Conservation (phyloP, 352 stramenopile genomes). For the Aphanomyces cochlioides region DNA sequence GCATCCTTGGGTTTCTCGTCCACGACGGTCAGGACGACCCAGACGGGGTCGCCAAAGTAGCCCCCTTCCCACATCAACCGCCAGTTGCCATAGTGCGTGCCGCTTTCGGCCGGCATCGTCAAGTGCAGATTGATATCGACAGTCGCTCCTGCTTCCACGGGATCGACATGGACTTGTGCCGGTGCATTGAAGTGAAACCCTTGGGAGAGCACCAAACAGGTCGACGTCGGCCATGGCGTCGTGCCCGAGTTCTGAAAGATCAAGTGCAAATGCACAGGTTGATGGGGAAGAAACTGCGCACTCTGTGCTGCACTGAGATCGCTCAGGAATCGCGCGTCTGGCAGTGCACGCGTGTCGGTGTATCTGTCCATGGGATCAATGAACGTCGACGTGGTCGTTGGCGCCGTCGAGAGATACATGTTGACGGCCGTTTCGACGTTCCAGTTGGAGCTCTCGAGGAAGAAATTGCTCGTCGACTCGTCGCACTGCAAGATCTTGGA, state of each 20-base stretch:
- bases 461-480: constrained; percentile 66
- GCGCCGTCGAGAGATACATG: constrained; percentile 70
- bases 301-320: constrained; percentile 24
- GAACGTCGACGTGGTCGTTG: constrained; percentile 37
- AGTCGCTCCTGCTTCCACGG: constrained; percentile 39
- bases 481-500: constrained; percentile 69
- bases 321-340: constrained; percentile 25
- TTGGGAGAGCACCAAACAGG: constrained; percentile 60
- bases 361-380: constrained; percentile 61
- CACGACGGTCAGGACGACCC: constrained; percentile 67
- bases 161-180: constrained; percentile 49
- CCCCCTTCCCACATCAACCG: constrained; percentile 54
- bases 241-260: constrained; percentile 68
- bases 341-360: constrained; percentile 10
- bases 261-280: constrained; percentile 28
- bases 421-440: constrained; percentile 83
- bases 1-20: constrained; percentile 6
- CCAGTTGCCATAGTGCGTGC: constrained; percentile 73
- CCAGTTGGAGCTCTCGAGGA: constrained; percentile 86
- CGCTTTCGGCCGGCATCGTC: constrained; percentile 50
- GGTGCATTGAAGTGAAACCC: constrained; percentile 59
- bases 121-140: constrained; percentile 63
- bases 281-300: constrained; percentile 26
- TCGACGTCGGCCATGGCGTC: constrained; percentile 54
- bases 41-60: constrained; percentile 75